Percentiles rank a stretch among this genome's conserved stretches.
These are phyloP conservation scores for Zygosaccharomyces rouxii DNA, from an alignment of 805 yeast genomes.

Conservation along the genomic window DNA sequence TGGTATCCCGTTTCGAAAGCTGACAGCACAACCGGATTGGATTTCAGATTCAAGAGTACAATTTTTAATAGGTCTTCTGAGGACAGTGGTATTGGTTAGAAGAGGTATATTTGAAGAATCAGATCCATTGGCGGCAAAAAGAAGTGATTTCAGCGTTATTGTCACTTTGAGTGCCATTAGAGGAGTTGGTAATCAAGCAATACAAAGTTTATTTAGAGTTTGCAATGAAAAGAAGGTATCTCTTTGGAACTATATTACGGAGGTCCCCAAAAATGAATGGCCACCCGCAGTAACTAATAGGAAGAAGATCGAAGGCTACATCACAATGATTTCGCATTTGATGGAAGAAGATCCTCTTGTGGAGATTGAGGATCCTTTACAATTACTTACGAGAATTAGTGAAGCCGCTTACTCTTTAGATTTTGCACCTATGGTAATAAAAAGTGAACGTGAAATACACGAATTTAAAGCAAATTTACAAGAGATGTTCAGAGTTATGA, in stretches of 20 bases:
- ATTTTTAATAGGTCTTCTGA: conserved; percentile 47
- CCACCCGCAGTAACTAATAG: conserved; percentile 17
- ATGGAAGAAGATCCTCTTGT: conserved; percentile 10
- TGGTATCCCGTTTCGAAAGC: conserved; percentile 42
- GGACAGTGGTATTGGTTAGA: conserved; percentile 28
- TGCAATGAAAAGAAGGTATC: conserved; percentile 16
- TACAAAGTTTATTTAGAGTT: conserved; percentile 21
- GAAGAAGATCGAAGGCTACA: conserved; percentile 29
- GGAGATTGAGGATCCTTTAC: conserved; percentile 32
- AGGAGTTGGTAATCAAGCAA: conserved; percentile 24
- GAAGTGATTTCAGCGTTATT: conserved; percentile 29
- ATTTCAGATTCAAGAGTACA: conserved; percentile 34
- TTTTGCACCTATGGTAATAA: conserved; percentile 21
- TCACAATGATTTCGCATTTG: conserved; percentile 19
- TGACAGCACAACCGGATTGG: conserved; percentile 52
- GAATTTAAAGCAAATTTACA: conserved; percentile 29
- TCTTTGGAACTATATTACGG: conserved; percentile 26
- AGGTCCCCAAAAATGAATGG: conserved; percentile 15
- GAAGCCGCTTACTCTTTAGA: conserved; percentile 36
- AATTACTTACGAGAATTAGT: conserved; percentile 36
- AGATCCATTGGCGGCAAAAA: conserved; percentile 5
- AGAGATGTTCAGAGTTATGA: conserved; percentile 38
- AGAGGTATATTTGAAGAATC: conserved; percentile 8
- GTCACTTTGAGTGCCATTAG: conserved; percentile 24
- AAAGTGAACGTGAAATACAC: conserved; percentile 25